Percentiles rank a stretch among this genome's conserved stretches.
phyloP scores from a whole-genome alignment of 495 filamentous ascomycete genomes.

The Aspergillus steynii region DNA sequence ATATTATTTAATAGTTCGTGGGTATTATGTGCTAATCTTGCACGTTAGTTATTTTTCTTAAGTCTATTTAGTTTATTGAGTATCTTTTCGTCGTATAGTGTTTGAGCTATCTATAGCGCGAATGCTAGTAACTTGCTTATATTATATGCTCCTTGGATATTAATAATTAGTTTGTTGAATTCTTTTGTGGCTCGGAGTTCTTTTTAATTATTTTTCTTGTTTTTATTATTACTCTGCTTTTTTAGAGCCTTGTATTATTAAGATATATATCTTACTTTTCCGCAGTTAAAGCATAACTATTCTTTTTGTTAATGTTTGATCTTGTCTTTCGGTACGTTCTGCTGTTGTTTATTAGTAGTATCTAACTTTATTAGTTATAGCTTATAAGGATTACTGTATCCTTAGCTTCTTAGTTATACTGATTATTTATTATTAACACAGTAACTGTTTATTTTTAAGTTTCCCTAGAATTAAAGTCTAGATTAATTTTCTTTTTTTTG shows the following conservation, averaged over 20 bases:
- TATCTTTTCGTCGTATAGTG: too few relatives aligned
- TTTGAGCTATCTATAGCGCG: too few relatives aligned
- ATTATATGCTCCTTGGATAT: too few relatives aligned
- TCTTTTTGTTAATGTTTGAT: background rate
- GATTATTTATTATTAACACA: conserved; percentile 2
- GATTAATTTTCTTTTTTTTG: background rate
- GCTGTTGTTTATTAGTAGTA: background rate
- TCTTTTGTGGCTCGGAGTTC: too few relatives aligned
- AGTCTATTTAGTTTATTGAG: too few relatives aligned
- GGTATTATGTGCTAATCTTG: too few relatives aligned
- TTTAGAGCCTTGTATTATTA: background rate
- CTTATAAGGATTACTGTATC: background rate
- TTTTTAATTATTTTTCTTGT: too few relatives aligned
- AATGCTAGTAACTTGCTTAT: too few relatives aligned
- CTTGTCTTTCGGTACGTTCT: background rate
- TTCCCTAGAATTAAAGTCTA: background rate
- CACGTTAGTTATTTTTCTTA: too few relatives aligned
- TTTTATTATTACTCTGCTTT: conserved; percentile 2
- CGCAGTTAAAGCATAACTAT: background rate
- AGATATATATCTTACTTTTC: too few relatives aligned
- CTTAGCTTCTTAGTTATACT: conserved; percentile 5
- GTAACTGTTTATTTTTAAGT: background rate
- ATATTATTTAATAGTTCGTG: too few relatives aligned
- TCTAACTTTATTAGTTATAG: background rate
- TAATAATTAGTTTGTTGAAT: too few relatives aligned